These are phyloP conservation scores for Carex parvula DNA, from an alignment of 176 grass and related monocot species.

Conservation along the genomic window DNA sequence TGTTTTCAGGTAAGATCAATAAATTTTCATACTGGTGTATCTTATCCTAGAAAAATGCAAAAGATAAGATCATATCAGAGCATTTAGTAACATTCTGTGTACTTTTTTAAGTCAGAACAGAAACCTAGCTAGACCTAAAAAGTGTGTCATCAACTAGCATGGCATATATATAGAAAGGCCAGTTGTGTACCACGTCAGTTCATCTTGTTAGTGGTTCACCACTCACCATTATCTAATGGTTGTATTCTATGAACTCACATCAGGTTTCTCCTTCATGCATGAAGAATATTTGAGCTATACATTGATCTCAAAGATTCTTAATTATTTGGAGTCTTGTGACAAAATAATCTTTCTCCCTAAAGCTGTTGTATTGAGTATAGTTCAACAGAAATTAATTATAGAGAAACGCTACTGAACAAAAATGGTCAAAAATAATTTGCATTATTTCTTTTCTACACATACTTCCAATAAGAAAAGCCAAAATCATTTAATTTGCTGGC, in stretches of 20 bases:
- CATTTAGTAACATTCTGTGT: background rate
- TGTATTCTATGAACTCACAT: background rate
- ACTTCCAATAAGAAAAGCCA: too few species aligned
- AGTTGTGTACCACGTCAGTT: slow-evolving; percentile 16
- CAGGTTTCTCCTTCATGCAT: background rate
- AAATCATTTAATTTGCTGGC: too few species aligned
- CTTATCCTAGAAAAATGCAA: background rate
- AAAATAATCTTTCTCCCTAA: background rate
- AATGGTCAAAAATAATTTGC: background rate
- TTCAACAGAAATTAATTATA: background rate
- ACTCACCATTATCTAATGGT: background rate
- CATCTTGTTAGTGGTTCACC: slow-evolving; percentile 7
- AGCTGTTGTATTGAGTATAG: background rate
- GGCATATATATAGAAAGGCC: slow-evolving; percentile 15
- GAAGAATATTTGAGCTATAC: background rate
- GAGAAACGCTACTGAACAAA: background rate
- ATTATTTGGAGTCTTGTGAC: background rate
- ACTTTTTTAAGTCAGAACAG: background rate
- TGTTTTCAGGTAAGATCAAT: background rate
- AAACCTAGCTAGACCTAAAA: slow-evolving; percentile 5
- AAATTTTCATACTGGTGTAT: background rate
- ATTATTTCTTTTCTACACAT: background rate
- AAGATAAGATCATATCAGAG: background rate
- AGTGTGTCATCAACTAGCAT: slow-evolving; percentile 5
- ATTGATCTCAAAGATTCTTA: background rate